Percentiles rank a stretch among this genome's conserved stretches.
Evolutionary conservation across 371 early-diverging fungal species (phyloP).

Genomic region (Lichtheimia ramosa): DNA sequence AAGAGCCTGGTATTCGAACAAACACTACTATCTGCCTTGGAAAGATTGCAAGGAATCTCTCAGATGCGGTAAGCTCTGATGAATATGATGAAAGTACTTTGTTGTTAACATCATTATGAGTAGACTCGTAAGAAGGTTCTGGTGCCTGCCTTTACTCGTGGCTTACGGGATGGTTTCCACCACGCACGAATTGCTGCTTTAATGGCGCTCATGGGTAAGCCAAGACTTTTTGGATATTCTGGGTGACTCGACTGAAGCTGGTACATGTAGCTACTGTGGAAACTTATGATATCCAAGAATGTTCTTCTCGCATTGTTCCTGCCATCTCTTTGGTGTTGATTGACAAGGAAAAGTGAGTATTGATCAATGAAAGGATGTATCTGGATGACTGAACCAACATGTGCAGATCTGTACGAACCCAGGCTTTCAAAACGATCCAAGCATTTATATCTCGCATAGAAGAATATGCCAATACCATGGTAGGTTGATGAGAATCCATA

Average conservation of each 20-base stretch:
- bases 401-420: constrained; percentile 70
- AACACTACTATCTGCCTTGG: constrained; percentile 93
- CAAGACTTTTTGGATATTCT: neutral
- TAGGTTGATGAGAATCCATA: constrained; percentile 13
- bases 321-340: constrained; percentile 70
- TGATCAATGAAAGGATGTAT: neutral
- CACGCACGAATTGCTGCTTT: constrained; percentile 90
- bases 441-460: constrained; percentile 67
- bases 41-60: constrained; percentile 78
- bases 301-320: constrained; percentile 76
- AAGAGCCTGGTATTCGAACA: constrained; percentile 94
- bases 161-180: constrained; percentile 90
- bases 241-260: too few relatives aligned
- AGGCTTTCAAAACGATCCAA: constrained; percentile 77
- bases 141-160: constrained; percentile 79
- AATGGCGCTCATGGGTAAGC: constrained; percentile 74
- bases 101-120: neutral
- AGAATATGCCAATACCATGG: constrained; percentile 71
- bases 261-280: constrained; percentile 63
- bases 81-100: neutral
- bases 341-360: constrained; percentile 81
- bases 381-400: too few relatives aligned
- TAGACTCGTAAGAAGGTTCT: constrained; percentile 76
- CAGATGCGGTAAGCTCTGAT: constrained; percentile 59
- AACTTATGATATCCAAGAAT: constrained; percentile 72